Conservation (phyloP, 768 basidiomycete species). For the Tricholoma terreum region DNA sequence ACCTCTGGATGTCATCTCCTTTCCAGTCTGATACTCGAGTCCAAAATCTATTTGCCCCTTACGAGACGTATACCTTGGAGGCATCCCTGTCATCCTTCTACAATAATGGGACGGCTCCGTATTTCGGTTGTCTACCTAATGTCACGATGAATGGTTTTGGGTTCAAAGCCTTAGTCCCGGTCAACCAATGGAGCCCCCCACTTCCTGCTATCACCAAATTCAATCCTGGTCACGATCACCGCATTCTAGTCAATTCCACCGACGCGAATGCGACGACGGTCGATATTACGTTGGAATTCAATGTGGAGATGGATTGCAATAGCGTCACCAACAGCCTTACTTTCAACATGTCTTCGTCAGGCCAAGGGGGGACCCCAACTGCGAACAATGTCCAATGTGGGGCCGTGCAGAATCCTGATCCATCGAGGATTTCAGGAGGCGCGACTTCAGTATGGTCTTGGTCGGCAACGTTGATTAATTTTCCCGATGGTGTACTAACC, state of each 20-base stretch:
- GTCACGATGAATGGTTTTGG: slow-evolving; percentile 72
- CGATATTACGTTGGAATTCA: slow-evolving; percentile 78
- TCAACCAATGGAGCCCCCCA: slow-evolving; percentile 62
- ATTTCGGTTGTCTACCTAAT: slow-evolving; percentile 65
- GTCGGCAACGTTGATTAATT: slow-evolving; percentile 67
- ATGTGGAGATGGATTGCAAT: slow-evolving; percentile 67
- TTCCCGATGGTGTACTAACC: slow-evolving; percentile 81
- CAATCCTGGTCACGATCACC: slow-evolving; percentile 82
- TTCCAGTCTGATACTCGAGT: slow-evolving; percentile 59
- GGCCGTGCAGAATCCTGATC: slow-evolving; percentile 44
- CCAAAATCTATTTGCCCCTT: slow-evolving; percentile 79
- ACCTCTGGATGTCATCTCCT: slow-evolving; percentile 78
- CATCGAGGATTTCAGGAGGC: slow-evolving; percentile 50
- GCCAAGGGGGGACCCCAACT: slow-evolving; percentile 53
- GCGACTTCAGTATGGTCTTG: slow-evolving; percentile 65
- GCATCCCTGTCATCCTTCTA: slow-evolving; percentile 65
- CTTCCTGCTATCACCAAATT: slow-evolving; percentile 77
- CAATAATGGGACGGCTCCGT: slow-evolving; percentile 57
- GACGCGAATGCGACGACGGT: slow-evolving; percentile 55
- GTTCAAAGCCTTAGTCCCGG: slow-evolving; percentile 80
- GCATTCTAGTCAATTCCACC: slow-evolving; percentile 47
- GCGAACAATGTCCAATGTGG: slow-evolving; percentile 50
- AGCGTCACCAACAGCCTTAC: slow-evolving; percentile 61
- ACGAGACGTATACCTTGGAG: slow-evolving; percentile 69
- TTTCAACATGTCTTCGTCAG: slow-evolving; percentile 69